Conservation (phyloP, 2,329 filamentous ascomycete species). For the Mycogone perniciosa region DNA sequence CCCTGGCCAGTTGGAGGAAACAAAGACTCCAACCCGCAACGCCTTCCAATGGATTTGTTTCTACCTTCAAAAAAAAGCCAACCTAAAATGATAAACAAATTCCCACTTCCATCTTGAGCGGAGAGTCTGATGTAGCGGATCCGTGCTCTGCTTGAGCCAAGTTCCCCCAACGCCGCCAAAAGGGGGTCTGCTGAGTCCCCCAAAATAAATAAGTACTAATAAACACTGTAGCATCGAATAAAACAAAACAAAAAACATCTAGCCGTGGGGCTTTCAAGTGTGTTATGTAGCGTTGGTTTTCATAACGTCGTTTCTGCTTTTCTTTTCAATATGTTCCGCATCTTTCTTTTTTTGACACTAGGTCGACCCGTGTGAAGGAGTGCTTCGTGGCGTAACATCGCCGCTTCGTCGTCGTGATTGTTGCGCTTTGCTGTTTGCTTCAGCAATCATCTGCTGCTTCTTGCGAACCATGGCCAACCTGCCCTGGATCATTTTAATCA, state of each 20-base stretch:
- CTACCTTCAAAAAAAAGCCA: constrained; percentile 6
- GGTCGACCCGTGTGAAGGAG: constrained; percentile 41
- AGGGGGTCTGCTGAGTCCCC: not conserved
- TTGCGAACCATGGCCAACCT: constrained; percentile 51
- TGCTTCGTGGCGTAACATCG: constrained; percentile 49
- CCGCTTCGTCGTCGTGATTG: constrained; percentile 46
- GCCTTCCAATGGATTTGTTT: constrained; percentile 7
- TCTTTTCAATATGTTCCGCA: constrained; percentile 1
- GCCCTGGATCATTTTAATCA: constrained; percentile 57
- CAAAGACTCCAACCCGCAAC: constrained; percentile 3
- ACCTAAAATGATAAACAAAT: constrained; percentile 23
- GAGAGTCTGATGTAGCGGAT: constrained; percentile 8
- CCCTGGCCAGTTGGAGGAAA: not conserved
- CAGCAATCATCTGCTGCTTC: constrained; percentile 56
- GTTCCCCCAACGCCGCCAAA: constrained; percentile 5
- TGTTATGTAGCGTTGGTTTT: constrained; percentile 9
- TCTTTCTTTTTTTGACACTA: constrained; percentile 14
- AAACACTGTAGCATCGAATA: not conserved
- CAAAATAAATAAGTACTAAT: not conserved
- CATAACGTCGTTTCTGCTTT: constrained; percentile 2
- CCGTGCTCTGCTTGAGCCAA: not conserved
- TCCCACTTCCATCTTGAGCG: constrained; percentile 20
- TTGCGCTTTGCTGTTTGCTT: constrained; percentile 45
- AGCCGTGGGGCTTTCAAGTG: constrained; percentile 12
- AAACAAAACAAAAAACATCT: constrained; percentile 3